These are phyloP conservation scores for Lachancea meyersii DNA, from an alignment of 805 yeast genomes.

Conservation along the genomic window DNA sequence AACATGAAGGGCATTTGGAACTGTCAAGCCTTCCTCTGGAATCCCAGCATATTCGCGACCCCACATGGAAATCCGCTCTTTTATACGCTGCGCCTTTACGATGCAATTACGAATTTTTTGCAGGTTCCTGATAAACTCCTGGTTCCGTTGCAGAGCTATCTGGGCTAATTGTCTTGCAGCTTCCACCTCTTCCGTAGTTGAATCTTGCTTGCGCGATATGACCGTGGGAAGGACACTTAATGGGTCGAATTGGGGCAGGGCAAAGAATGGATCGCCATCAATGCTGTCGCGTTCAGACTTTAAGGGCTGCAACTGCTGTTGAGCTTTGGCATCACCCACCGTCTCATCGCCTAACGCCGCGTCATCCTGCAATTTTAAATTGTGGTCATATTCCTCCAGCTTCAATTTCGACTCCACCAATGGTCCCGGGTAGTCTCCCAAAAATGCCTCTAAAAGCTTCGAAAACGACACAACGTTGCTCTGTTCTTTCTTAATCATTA, in stretches of 20 bases:
- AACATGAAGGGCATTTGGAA: slow-evolving; percentile 32
- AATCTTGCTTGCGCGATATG: slow-evolving; percentile 30
- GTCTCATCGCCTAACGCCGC: slow-evolving; percentile 18
- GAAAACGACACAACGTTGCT: slow-evolving; percentile 64
- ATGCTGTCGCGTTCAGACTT: slow-evolving; percentile 9
- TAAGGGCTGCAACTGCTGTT: slow-evolving; percentile 5
- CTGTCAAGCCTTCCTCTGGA: slow-evolving; percentile 40
- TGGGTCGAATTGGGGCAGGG: slow-evolving; percentile 44
- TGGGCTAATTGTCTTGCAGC: slow-evolving; percentile 68
- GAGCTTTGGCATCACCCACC: slow-evolving; percentile 14
- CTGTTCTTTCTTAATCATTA: slow-evolving; percentile 77
- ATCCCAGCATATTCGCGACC: slow-evolving; percentile 76
- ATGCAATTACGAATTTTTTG: slow-evolving; percentile 68
- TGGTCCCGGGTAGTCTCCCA: slow-evolving; percentile 80
- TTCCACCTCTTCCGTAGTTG: slow-evolving; percentile 53
- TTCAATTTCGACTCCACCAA: slow-evolving; percentile 58
- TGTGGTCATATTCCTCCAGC: slow-evolving; percentile 65
- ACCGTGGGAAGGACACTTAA: slow-evolving; percentile 13
- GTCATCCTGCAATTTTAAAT: slow-evolving; percentile 30
- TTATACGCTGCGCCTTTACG: slow-evolving; percentile 69
- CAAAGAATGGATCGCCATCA: slow-evolving; percentile 57
- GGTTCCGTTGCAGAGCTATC: slow-evolving; percentile 73
- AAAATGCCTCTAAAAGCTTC: slow-evolving; percentile 65
- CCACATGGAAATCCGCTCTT: slow-evolving; percentile 71
- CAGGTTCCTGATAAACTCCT: slow-evolving; percentile 79